Conservation (phyloP, 23 red algal genomes). For the Agarophyton chilense region DNA sequence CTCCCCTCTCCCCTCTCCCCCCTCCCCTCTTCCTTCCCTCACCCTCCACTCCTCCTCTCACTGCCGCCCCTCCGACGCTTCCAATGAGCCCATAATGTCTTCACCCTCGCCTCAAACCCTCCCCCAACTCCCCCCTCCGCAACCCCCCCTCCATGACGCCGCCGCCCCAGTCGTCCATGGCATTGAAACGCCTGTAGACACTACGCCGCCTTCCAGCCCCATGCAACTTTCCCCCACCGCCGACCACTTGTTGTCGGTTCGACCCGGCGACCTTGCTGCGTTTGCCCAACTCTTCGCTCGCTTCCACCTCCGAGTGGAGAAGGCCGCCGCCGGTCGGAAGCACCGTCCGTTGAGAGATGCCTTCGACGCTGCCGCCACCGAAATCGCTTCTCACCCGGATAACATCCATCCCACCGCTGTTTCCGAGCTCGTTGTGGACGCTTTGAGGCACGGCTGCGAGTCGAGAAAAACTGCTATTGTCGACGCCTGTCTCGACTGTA, state of each 20-base stretch:
- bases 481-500: slow-evolving; percentile 81
- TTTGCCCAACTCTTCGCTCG: slow-evolving; percentile 67
- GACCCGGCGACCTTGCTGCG: slow-evolving; percentile 58
- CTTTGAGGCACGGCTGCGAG: slow-evolving; percentile 49
- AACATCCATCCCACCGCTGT: slow-evolving; percentile 11
- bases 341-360: slow-evolving; percentile 63
- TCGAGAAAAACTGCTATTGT: slow-evolving; percentile 66
- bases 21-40: not conserved
- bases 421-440: slow-evolving; percentile 51
- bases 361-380: slow-evolving; percentile 43
- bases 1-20: not conserved
- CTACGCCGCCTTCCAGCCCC: not conserved
- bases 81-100: slow-evolving; percentile 12
- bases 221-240: not conserved
- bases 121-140: slow-evolving; percentile 17
- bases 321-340: slow-evolving; percentile 60
- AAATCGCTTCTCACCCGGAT: slow-evolving; percentile 34
- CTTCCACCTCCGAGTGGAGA: slow-evolving; percentile 60
- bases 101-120: not conserved
- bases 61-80: too few relatives aligned
- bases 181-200: slow-evolving; percentile 37
- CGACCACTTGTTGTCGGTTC: slow-evolving; percentile 4
- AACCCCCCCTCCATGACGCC: slow-evolving; percentile 34
- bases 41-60: not conserved
- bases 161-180: slow-evolving; percentile 44